Conservation (phyloP, 1,139 yeast species). For the Wickerhamomyces sp. region DNA sequence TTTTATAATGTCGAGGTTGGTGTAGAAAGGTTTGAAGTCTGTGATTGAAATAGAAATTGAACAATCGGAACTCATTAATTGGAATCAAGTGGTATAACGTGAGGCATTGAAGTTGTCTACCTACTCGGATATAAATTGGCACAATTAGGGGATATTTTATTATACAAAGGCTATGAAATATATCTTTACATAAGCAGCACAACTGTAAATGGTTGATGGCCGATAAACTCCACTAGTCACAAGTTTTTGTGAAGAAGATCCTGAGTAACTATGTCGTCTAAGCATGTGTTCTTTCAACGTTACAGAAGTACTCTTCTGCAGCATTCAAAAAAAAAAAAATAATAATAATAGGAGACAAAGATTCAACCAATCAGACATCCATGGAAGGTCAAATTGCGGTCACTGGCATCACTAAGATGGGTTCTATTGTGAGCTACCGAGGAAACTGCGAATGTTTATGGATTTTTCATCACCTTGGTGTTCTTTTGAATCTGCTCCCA, state of each 20-base stretch:
- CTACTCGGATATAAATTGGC: too few species aligned
- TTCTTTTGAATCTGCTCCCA: too few species aligned
- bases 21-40: not conserved
- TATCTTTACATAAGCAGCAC: too few species aligned
- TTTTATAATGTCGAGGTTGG: not conserved
- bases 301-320: conserved; percentile 1
- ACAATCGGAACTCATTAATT: not conserved
- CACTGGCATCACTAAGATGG: conserved; percentile 82
- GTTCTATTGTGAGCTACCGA: conserved; percentile 84
- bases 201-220: too few species aligned
- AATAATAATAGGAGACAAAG: not conserved
- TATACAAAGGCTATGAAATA: too few species aligned
- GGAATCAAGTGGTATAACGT: too few species aligned
- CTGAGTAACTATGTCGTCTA: too few species aligned
- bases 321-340: not conserved
- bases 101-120: too few species aligned
- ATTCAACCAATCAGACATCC: conserved; percentile 49
- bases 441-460: conserved; percentile 91
- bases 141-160: too few species aligned
- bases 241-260: too few species aligned
- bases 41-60: not conserved
- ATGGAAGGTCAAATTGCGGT: conserved; percentile 66
- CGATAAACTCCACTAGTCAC: too few species aligned
- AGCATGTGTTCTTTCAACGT: too few species aligned
- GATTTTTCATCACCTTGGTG: conserved; percentile 71